Conservation (phyloP, 768 basidiomycete genomes). For the Lentinula detonsa region DNA sequence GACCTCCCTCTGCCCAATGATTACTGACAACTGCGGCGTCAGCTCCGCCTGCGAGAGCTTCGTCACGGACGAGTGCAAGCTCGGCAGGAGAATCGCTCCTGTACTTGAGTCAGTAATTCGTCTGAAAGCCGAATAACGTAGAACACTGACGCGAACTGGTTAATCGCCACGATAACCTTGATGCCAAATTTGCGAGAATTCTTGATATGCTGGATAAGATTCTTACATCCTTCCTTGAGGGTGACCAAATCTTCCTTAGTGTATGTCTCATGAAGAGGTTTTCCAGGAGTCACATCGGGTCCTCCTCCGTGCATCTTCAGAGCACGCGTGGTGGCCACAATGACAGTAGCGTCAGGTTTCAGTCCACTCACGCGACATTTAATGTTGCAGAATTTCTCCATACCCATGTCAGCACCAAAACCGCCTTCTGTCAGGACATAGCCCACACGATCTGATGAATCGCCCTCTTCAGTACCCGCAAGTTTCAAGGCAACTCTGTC, state of each 20-base stretch:
- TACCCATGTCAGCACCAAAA: slow-evolving; percentile 98
- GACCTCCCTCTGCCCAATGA: slow-evolving; percentile 97
- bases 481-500: slow-evolving; percentile 96
- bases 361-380: slow-evolving; percentile 94
- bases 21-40: slow-evolving; percentile 94
- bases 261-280: slow-evolving; percentile 89
- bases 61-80: slow-evolving; percentile 64
- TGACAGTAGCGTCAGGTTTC: slow-evolving; percentile 88
- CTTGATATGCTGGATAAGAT: slow-evolving; percentile 88
- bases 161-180: slow-evolving; percentile 95
- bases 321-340: slow-evolving; percentile 96
- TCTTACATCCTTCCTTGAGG: slow-evolving; percentile 88
- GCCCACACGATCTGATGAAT: slow-evolving; percentile 71
- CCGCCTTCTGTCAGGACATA: slow-evolving; percentile 98
- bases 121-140: background rate
- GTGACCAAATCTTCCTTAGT: slow-evolving; percentile 88
- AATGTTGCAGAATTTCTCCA: slow-evolving; percentile 99
- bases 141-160: slow-evolving; percentile 80
- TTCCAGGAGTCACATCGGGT: slow-evolving; percentile 94
- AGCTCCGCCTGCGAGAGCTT: slow-evolving; percentile 80
- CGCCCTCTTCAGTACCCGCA: slow-evolving; percentile 91
- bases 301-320: slow-evolving; percentile 99
- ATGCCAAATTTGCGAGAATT: slow-evolving; percentile 94
- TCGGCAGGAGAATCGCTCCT: background rate
- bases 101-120: background rate